These are phyloP conservation scores for Paramecium sexaurelia DNA, from an alignment of 73 alveolate genomes.

Conservation along the genomic window DNA sequence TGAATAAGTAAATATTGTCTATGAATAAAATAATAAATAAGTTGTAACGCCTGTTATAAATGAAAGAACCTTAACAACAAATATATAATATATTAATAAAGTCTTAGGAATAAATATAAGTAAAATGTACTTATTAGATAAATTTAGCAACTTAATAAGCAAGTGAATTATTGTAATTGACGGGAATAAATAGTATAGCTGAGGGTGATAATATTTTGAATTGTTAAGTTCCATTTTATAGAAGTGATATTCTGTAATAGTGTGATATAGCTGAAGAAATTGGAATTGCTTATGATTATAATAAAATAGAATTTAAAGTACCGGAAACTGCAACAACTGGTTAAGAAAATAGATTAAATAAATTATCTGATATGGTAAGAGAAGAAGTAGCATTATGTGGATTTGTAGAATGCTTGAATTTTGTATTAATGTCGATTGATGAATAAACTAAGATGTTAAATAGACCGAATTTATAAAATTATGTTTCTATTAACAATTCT, in stretches of 20 bases:
- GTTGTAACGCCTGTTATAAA: constrained; percentile 53
- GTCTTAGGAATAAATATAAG: constrained; percentile 37
- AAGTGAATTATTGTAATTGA: constrained; percentile 33
- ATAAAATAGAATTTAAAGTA: constrained; percentile 78
- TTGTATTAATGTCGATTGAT: constrained; percentile 86
- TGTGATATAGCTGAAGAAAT: constrained; percentile 96
- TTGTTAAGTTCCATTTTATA: constrained; percentile 76
- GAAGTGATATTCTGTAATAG: constrained; percentile 89
- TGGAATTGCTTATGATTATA: constrained; percentile 96
- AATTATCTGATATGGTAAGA: constrained; percentile 95
- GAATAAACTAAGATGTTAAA: constrained; percentile 80
- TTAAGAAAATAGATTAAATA: constrained; percentile 82
- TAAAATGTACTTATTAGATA: background rate
- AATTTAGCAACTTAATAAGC: constrained; percentile 20
- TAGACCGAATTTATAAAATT: constrained; percentile 72
- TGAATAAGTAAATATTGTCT: constrained; percentile 55
- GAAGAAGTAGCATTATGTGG: constrained; percentile 96
- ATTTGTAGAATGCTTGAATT: constrained; percentile 94
- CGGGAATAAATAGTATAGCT: constrained; percentile 44
- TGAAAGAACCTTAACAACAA: constrained; percentile 42
- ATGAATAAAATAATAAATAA: constrained; percentile 34
- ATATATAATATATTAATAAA: constrained; percentile 43
- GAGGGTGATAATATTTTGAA: constrained; percentile 65
- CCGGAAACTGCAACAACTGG: constrained; percentile 91
- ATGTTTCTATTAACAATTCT: constrained; percentile 79